Evolutionary conservation across 192 early-diverging fungal genomes (phyloP), one percentile per base, ranked within the genome.

Genomic region (Coemansia sp.): DNA sequence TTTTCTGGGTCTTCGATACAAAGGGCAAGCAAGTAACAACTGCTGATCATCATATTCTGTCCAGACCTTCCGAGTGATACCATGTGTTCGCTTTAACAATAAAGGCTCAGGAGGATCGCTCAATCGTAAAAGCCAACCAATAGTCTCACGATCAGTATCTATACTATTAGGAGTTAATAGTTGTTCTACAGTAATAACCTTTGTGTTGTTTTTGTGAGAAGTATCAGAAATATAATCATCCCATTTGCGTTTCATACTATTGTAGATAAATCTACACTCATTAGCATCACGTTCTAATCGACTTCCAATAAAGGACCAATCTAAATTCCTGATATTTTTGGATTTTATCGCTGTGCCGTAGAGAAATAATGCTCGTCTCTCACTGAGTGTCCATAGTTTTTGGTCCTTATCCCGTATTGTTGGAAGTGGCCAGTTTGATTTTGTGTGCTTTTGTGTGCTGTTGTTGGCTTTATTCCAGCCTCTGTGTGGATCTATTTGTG

Each of bases 331-430:
- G 2, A 38, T 16, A 1, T 16, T 22, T n/a, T 28, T 5, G 0
- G 34, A 48, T 7, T 2, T n/a, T 4, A 66, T 47, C 21, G 64
- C 70, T 0, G 41, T 49, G 1, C 31, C 21, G 44, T 67, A 67
- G 4, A 54, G 22, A 24, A 73, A 58, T 9, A 73, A 52, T 1
- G 71, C 71, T 0, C 71, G 71, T 5, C 65, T 54, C n/a, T 73
- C 71, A 9, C 59, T 32, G 19, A 73, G 18, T 5, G 71, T 59
- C 71, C 71, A 73, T 2, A 25, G 32, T 21, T n/a, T 16, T 26
- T 32, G 0, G 30, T n/a, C 16, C 44, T 32, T 0, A 50, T n/a
- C 16, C 44, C 48, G 1, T 50, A n/a, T 24, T 24, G n/a, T 48
- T 21, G 23, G 21, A 56, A 26, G 30, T 25, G 27, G 30, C 14